These are phyloP conservation scores for Toxoplasma gondii DNA, from an alignment of 169 alveolate genomes.

Conservation along the genomic window DNA sequence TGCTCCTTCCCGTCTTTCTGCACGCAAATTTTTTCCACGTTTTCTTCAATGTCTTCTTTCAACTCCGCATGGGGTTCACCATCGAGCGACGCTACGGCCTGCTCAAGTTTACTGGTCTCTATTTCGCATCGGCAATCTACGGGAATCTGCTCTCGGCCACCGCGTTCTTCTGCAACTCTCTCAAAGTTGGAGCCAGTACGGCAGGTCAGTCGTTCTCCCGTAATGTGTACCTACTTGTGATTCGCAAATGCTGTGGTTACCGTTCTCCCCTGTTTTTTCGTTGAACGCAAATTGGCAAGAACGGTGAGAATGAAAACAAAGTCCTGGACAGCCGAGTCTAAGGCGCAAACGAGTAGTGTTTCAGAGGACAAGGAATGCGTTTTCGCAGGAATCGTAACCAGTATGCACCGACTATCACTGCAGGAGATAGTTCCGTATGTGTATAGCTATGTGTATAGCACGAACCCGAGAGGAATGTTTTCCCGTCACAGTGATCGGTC, in stretches of 20 bases:
- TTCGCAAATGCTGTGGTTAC: not conserved
- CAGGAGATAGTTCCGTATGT: too few species aligned
- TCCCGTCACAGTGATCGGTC: too few species aligned
- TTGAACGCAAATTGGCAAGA: too few species aligned
- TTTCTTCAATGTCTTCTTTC: conserved; percentile 84
- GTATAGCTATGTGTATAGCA: too few species aligned
- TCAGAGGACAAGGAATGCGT: too few species aligned
- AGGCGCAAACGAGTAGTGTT: too few species aligned
- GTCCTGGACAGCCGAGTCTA: too few species aligned
- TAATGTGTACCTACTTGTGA: not conserved
- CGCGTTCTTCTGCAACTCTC: conserved; percentile 76
- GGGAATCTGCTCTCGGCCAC: conserved; percentile 83
- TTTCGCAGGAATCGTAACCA: too few species aligned
- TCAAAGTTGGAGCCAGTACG: conserved; percentile 87
- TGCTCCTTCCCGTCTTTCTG: conserved; percentile 80
- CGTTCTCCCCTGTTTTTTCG: not conserved
- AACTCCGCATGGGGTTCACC: conserved; percentile 81
- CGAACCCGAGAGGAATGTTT: too few species aligned
- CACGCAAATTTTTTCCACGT: conserved; percentile 84
- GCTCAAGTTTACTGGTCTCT: conserved; percentile 69
- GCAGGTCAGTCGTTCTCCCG: conserved; percentile 69
- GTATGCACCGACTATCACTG: too few species aligned
- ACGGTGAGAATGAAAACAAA: too few species aligned
- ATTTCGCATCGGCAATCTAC: conserved; percentile 78
- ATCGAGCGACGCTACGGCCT: conserved; percentile 83